These are phyloP conservation scores for Tolypocladium tropicale DNA, from an alignment of 2,329 filamentous ascomycete species.

Conservation along the genomic window DNA sequence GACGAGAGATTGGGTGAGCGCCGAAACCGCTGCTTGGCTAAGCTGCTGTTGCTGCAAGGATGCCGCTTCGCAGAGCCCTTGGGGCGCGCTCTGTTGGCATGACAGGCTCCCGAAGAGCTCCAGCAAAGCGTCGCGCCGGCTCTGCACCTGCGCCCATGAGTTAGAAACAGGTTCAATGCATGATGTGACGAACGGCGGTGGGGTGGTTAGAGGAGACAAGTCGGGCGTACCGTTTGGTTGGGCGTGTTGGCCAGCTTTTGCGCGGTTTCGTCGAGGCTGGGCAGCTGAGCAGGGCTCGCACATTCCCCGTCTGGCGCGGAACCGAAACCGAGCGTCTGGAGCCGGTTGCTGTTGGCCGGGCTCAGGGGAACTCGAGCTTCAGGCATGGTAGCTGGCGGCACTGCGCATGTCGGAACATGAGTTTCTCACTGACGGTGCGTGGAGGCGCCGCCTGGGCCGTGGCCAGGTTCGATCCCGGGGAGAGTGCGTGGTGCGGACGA, in stretches of 20 bases:
- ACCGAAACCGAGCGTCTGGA: not conserved
- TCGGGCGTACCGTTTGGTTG: not conserved
- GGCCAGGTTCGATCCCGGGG: not conserved
- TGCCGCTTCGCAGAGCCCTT: not conserved
- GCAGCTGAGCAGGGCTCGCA: not conserved
- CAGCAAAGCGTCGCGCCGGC: conserved; percentile 3
- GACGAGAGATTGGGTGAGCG: not conserved
- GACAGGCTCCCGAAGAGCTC: not conserved
- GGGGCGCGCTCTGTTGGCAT: not conserved
- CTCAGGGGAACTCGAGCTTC: not conserved
- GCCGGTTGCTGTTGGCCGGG: not conserved
- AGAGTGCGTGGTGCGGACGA: not conserved
- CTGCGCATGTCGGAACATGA: not conserved
- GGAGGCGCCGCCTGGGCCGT: not conserved
- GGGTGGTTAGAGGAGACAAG: too few species aligned
- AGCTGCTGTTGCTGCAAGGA: not conserved
- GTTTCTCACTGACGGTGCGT: not conserved
- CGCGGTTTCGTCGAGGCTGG: not conserved
- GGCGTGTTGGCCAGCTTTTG: not conserved
- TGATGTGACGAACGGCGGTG: not conserved
- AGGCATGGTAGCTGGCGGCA: not conserved
- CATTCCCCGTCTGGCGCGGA: not conserved
- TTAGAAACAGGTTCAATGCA: not conserved
- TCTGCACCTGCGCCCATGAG: not conserved
- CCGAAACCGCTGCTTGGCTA: not conserved